Percentiles rank a stretch among this genome's conserved stretches.
Evolutionary conservation across 2,329 filamentous ascomycete species (phyloP).

Genomic region (Ascochyta fabae): DNA sequence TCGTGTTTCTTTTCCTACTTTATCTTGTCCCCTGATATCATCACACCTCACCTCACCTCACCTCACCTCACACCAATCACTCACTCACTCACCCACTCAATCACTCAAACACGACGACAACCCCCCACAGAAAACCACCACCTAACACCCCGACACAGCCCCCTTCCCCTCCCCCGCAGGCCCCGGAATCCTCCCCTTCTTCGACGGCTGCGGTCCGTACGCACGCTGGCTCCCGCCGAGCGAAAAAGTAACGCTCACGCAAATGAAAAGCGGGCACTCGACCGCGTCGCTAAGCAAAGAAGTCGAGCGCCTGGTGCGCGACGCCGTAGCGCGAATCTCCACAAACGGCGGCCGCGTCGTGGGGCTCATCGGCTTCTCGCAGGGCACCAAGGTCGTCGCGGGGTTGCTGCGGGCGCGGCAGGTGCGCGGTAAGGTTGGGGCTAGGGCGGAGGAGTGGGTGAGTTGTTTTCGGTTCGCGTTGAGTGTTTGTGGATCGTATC

Average conservation of each 20-base stretch:
- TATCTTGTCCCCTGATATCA: not conserved
- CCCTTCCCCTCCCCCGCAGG: constrained; percentile 44
- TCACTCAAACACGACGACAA: too few relatives aligned
- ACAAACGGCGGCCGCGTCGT: constrained; percentile 33
- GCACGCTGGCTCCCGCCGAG: constrained; percentile 38
- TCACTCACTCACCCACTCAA: not conserved
- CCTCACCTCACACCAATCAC: not conserved
- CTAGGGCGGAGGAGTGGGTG: constrained; percentile 19
- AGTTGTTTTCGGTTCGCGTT: constrained; percentile 30
- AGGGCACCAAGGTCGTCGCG: constrained; percentile 45
- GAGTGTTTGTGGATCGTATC: constrained; percentile 35
- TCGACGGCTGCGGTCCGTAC: constrained; percentile 48
- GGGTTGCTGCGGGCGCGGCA: constrained; percentile 38
- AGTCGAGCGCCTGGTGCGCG: constrained; percentile 30
- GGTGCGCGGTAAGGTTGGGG: constrained; percentile 20
- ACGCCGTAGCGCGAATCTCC: constrained; percentile 21
- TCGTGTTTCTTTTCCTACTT: not conserved
- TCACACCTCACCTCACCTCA: not conserved
- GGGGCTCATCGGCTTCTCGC: constrained; percentile 41
- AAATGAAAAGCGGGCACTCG: constrained; percentile 25
- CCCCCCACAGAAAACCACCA: not conserved
- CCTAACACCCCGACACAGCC: constrained; percentile 23
- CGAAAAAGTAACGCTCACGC: constrained; percentile 24
- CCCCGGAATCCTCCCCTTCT: constrained; percentile 47
- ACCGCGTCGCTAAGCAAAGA: constrained; percentile 22